A percentile compares a stretch with the other conserved stretches of the same genome.
Conservation (phyloP, 169 alveolate genomes). For the Plasmodium gallinaceum region DNA sequence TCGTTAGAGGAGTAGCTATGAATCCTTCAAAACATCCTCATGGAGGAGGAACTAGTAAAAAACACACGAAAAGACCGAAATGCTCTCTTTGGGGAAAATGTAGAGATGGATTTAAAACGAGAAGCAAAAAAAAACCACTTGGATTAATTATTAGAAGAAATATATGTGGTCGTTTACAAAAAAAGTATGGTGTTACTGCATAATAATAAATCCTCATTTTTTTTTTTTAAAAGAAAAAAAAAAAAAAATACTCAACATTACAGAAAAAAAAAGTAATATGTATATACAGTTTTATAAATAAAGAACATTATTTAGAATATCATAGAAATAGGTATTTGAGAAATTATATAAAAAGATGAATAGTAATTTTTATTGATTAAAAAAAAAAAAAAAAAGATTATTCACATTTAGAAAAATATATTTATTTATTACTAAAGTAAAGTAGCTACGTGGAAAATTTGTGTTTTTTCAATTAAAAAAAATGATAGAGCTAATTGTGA, state of each 20-base stretch:
- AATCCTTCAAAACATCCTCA: conserved; percentile 91
- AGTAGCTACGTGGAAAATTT: too few species aligned
- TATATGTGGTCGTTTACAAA: conserved; percentile 86
- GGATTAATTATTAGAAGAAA: conserved; percentile 88
- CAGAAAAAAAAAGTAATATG: too few species aligned
- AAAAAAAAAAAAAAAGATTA: too few species aligned
- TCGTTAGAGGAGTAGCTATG: conserved; percentile 91
- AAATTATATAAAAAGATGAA: too few species aligned
- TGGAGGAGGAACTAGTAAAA: conserved; percentile 90
- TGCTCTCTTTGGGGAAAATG: conserved; percentile 90
- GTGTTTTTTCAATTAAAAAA: too few species aligned
- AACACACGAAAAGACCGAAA: conserved; percentile 87
- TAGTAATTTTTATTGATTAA: too few species aligned
- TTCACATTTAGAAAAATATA: too few species aligned
- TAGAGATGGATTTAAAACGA: conserved; percentile 86
- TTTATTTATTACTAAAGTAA: too few species aligned
- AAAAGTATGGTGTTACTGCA: conserved; percentile 83
- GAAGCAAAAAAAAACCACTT: conserved; percentile 86
- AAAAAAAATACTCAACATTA: not conserved
- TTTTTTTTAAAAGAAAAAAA: conserved; percentile 4
- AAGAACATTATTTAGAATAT: too few species aligned
- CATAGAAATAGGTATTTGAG: too few species aligned
- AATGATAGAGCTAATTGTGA: too few species aligned
- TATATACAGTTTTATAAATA: too few species aligned
- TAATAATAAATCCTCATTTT: not conserved